phyloP scores from a whole-genome alignment of 2,329 filamentous ascomycete genomes.

The Hypomyces perniciosus region DNA sequence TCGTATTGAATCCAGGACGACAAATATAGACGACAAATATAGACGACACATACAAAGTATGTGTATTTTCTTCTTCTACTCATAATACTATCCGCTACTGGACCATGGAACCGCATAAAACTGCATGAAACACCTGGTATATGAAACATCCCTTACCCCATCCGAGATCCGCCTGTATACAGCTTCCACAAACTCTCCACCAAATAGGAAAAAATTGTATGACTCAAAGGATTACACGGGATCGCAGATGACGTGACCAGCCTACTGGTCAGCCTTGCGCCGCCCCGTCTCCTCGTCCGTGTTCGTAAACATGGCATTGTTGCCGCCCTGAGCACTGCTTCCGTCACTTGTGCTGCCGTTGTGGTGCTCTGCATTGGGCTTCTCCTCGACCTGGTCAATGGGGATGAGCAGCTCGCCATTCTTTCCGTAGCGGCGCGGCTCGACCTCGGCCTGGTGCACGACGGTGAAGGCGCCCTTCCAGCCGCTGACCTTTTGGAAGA shows the following conservation, averaged over 20 bases:
- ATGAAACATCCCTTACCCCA: not conserved
- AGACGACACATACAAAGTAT: too few relatives aligned
- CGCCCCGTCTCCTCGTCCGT: conserved; percentile 32
- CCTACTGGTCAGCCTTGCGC: conserved; percentile 15
- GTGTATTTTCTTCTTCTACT: too few relatives aligned
- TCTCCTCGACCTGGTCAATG: conserved; percentile 37
- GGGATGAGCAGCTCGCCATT: conserved; percentile 51
- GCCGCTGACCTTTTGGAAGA: conserved; percentile 53
- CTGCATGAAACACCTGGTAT: not conserved
- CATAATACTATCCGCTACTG: not conserved
- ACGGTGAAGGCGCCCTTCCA: conserved; percentile 29
- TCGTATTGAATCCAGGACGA: too few relatives aligned
- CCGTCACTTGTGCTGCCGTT: conserved; percentile 23
- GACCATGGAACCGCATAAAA: not conserved
- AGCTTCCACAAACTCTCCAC: not conserved
- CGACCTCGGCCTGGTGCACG: conserved; percentile 34
- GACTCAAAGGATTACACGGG: not conserved
- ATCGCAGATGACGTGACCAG: too few relatives aligned
- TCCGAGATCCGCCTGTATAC: not conserved
- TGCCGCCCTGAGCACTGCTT: conserved; percentile 14
- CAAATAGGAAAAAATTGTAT: not conserved
- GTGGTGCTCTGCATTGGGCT: conserved; percentile 23
- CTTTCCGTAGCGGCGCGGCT: conserved; percentile 53
- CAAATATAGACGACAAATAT: too few relatives aligned
- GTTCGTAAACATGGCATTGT: conserved; percentile 24